Evolutionary conservation across 148 eudicot species (phyloP), one percentile per base, ranked within the genome.

Genomic region (Dianthus caryophyllus): DNA sequence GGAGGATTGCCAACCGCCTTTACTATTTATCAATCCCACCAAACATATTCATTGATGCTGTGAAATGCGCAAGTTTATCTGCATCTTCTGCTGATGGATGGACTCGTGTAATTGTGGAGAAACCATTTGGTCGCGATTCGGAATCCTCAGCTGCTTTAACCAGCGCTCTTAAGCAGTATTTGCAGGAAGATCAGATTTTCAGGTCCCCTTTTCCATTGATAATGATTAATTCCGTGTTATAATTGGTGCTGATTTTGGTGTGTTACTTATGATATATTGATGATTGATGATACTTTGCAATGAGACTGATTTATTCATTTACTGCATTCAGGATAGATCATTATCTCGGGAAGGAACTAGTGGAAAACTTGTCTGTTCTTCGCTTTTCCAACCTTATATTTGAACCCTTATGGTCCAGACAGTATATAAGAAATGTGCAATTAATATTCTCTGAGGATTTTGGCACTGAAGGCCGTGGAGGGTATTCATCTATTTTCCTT

Each of bases 391-490:
- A 94, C 77, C 95, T 90, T 63, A 84, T 94, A 14, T 94, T 94
- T 77, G 98, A 94, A 72, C 98, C 98, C 43, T 81, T 94, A 64
- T 94, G 98, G 98, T 86, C 96, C 52, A 90, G 98, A 74, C 96
- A 94, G 83, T 90, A 90, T 73, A 94, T 94, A 71, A 83, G 98
- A 66, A 94, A 82, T 53, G 98, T 94, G 36, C 98, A 94, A 78
- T 71, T 94, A 22, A 86, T 90, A 73, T 94, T 94, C 77, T 88
- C 98, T 6, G 98, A 94, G 80, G 96, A 93, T 84, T 93, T 93
- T 70, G 98, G 98, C 62, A 94, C 98, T 20, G 97, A 94, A 88
- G 98, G 97, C 63, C 88, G 98, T 33, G 98, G 98, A 83, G 98
- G 98, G 98, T 94, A 94, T 60, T 7, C 58, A 39, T 68, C 62